Base-by-base conservation (phyloP, 129 eudicot genomes). In the Pseudognaphalium luteoalbum region DNA sequence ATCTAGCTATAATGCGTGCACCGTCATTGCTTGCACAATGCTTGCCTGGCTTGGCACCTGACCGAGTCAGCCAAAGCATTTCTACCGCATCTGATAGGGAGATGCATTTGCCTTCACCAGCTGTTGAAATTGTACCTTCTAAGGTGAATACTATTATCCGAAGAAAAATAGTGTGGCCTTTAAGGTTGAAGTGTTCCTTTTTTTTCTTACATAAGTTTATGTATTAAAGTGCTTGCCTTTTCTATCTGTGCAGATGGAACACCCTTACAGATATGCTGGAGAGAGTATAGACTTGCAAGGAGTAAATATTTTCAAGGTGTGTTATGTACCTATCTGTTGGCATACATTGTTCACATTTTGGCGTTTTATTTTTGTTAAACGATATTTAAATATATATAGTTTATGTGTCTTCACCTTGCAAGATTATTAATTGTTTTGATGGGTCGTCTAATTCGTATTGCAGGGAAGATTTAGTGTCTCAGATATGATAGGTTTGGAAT, bases 111-210 rank as follows among this genome's bases (percentile, higher is more conserved):
- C 82, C 87, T 70, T 78, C 90, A 15, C 96, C 92, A 1, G 96
- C 96, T 68, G 96, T 90, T n/a, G 96, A 90, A 83, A 87, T 90
- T 74, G 54, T 90, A 28, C 96, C 96, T 7, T 90, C 96, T 33
- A 87, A 86, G 92, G 96, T 87, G 73, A 65, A 61, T 33, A 22
- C 17, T 72, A 9, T 20, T 15, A 54, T 60, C 70, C 14, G 70
- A 56, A 74, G 73, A 33, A 58, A 30, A 30, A 35, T n/a, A 62
- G 20, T 64, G 25, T 44, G 61, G 60, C 8, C 47, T 78, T 68
- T 73, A 41, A 54, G 39, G 42, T 60, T 44, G 3, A 37, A 28
- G 17, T 57, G 57, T 44, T 29, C 5, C 4, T n/a, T 8, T 28
- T 28, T 14, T 16, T 20, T 51, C 11, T 35, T 1, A 71, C 22